These are phyloP conservation scores for Ulota crispa DNA, from an alignment of 225 moss, liverwort and hornwort genomes.

Conservation along the genomic window DNA sequence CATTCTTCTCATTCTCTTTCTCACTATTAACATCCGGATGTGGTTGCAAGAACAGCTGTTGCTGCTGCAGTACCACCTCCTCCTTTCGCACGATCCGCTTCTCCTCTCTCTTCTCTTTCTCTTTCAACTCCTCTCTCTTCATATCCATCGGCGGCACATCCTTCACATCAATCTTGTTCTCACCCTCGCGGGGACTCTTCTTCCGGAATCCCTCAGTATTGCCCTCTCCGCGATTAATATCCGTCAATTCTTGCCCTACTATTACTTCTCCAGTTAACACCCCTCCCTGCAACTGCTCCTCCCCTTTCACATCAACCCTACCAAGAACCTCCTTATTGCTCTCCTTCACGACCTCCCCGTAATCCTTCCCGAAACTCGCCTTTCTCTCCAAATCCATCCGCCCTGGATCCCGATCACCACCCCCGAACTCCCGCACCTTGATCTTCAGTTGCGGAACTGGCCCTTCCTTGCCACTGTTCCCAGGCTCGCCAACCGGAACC, in stretches of 20 bases:
- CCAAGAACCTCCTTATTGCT: conserved; percentile 26
- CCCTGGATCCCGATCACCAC: conserved; percentile 38
- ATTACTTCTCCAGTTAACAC: conserved; percentile 4
- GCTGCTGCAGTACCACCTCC: conserved; percentile 29
- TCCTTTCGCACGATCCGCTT: conserved; percentile 46
- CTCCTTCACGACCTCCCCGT: conserved; percentile 32
- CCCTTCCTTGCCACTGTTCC: conserved; percentile 28
- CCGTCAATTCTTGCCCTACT: conserved; percentile 39
- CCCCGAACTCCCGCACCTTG: conserved; percentile 40
- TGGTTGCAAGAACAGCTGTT: conserved; percentile 25
- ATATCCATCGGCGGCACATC: conserved; percentile 25
- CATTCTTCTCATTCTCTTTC: conserved; percentile 53
- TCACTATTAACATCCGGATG: conserved; percentile 32
- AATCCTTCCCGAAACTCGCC: conserved; percentile 37
- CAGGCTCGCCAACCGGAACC: conserved; percentile 27
- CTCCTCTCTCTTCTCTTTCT: conserved; percentile 57
- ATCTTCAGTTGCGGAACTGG: conserved; percentile 28
- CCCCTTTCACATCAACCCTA: conserved; percentile 37
- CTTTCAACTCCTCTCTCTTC: conserved; percentile 48
- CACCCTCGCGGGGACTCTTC: conserved; percentile 46
- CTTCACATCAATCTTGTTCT: conserved; percentile 27
- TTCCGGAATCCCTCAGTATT: conserved; percentile 47
- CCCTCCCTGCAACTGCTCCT: conserved; percentile 34
- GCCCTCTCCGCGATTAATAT: conserved; percentile 27
- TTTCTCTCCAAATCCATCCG: conserved; percentile 47